Evolutionary conservation across 306 rosid genomes (phyloP).

Genomic region (Dicorynia guianensis): DNA sequence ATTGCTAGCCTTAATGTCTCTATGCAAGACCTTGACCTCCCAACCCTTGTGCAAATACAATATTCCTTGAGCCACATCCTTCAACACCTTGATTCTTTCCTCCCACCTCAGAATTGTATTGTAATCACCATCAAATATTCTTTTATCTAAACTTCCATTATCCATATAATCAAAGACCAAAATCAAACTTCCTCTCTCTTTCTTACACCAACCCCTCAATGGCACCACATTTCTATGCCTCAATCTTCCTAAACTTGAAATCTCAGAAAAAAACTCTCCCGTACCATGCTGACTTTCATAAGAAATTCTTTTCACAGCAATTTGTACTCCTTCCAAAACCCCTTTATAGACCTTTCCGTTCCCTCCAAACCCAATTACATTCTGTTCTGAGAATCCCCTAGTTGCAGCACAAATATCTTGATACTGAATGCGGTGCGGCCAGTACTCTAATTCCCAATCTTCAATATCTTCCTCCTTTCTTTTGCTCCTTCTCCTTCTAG

Average conservation of each 20-base stretch:
- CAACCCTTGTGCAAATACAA: constrained; percentile 71
- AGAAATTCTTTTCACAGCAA: constrained; percentile 60
- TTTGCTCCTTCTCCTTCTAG: constrained; percentile 42
- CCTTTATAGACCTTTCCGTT: constrained; percentile 72
- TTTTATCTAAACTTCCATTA: constrained; percentile 65
- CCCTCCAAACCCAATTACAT: constrained; percentile 65
- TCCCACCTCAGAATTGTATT: constrained; percentile 48
- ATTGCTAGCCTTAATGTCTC: constrained; percentile 69
- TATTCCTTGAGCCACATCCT: constrained; percentile 64
- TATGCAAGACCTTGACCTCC: constrained; percentile 68
- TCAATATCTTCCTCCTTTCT: constrained; percentile 45
- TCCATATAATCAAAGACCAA: constrained; percentile 71
- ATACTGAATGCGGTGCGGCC: constrained; percentile 65
- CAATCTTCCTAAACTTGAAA: constrained; percentile 69
- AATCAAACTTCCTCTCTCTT: constrained; percentile 57
- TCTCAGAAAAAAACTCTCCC: constrained; percentile 67
- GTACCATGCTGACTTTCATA: constrained; percentile 48
- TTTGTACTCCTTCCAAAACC: constrained; percentile 47
- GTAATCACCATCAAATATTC: constrained; percentile 51
- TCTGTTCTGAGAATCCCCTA: constrained; percentile 54
- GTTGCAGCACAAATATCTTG: constrained; percentile 59
- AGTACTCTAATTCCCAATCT: constrained; percentile 68
- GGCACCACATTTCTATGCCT: constrained; percentile 69
- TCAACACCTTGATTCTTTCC: constrained; percentile 56
- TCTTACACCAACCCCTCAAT: constrained; percentile 74